These are phyloP conservation scores for Allomyces arbusculus DNA, from an alignment of 192 early-diverging fungal genomes.

Conservation along the genomic window DNA sequence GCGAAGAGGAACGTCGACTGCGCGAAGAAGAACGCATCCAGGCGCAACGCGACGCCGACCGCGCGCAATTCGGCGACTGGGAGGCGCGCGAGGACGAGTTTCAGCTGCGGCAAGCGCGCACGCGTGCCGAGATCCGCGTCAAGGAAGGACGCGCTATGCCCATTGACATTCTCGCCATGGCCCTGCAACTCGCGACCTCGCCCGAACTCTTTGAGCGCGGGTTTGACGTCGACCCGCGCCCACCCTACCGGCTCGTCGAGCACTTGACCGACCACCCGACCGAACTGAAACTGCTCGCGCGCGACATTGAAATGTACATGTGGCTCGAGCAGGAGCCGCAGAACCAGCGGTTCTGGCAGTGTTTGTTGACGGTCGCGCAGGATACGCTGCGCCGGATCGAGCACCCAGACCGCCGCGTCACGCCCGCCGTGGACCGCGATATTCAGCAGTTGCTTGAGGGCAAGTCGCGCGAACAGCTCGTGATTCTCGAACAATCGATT, in stretches of 20 bases:
- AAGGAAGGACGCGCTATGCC: slow-evolving; percentile 68
- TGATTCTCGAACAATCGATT: slow-evolving; percentile 51
- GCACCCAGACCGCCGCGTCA: slow-evolving; percentile 9
- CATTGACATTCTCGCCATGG: slow-evolving; percentile 83
- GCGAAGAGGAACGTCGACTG: slow-evolving; percentile 59
- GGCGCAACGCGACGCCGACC: slow-evolving; percentile 65
- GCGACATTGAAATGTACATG: slow-evolving; percentile 78
- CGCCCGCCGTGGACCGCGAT: slow-evolving; percentile 27
- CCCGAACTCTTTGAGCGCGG: not conserved
- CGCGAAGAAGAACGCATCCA: slow-evolving; percentile 60
- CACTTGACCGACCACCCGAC: slow-evolving; percentile 23
- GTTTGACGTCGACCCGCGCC: not conserved
- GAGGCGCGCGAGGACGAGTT: slow-evolving; percentile 82
- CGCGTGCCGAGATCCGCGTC: slow-evolving; percentile 78
- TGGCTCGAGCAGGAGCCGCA: slow-evolving; percentile 55
- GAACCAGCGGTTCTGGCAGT: slow-evolving; percentile 66
- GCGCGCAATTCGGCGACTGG: slow-evolving; percentile 87
- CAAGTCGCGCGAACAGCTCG: slow-evolving; percentile 56
- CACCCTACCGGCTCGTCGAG: slow-evolving; percentile 11
- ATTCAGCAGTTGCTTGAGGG: slow-evolving; percentile 44
- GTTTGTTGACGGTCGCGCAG: not conserved
- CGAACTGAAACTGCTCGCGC: slow-evolving; percentile 57
- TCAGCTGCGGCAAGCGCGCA: slow-evolving; percentile 75
- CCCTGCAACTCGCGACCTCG: slow-evolving; percentile 36
- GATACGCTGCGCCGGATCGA: not conserved